A percentile compares a stretch with the other conserved stretches of the same genome.
These are phyloP conservation scores for Hypomyces rosellus DNA, from an alignment of 2,329 filamentous ascomycete genomes.

Conservation along the genomic window DNA sequence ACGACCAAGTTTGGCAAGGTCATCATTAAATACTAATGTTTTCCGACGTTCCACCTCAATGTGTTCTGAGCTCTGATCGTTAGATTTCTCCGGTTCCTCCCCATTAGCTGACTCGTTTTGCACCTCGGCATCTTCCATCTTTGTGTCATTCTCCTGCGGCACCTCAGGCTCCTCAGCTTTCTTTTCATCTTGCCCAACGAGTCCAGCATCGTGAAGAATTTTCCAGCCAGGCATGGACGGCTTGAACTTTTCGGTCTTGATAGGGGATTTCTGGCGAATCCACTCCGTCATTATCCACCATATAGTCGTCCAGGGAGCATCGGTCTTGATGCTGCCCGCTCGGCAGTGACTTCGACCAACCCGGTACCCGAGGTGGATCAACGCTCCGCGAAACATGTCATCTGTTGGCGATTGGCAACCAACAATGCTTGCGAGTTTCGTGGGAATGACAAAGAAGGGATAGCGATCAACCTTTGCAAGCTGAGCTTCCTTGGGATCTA, in stretches of 20 bases:
- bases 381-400: constrained; percentile 71
- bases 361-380: constrained; percentile 73
- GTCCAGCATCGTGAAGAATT: constrained; percentile 47
- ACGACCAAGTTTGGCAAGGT: constrained; percentile 66
- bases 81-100: constrained; percentile 17
- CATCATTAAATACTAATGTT: constrained; percentile 66
- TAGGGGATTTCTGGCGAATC: constrained; percentile 71
- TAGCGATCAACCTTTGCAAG: constrained; percentile 63
- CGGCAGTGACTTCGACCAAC: constrained; percentile 85
- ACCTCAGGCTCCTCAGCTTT: constrained; percentile 25
- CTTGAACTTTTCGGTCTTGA: constrained; percentile 67
- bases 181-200: constrained; percentile 27
- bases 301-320: constrained; percentile 82
- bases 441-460: constrained; percentile 83
- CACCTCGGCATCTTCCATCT: constrained; percentile 35
- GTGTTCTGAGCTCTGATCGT: constrained; percentile 14
- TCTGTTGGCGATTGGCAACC: constrained; percentile 77
- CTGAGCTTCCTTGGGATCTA: constrained; percentile 39
- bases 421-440: constrained; percentile 65
- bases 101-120: constrained; percentile 8
- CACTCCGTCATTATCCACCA: constrained; percentile 95
- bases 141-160: constrained; percentile 20
- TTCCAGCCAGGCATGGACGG: constrained; percentile 64
- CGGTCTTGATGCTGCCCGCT: constrained; percentile 83
- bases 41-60: constrained; percentile 45